phyloP scores from a whole-genome alignment of 106 monocot genomes.

The Dioscorea zingiberensis region DNA sequence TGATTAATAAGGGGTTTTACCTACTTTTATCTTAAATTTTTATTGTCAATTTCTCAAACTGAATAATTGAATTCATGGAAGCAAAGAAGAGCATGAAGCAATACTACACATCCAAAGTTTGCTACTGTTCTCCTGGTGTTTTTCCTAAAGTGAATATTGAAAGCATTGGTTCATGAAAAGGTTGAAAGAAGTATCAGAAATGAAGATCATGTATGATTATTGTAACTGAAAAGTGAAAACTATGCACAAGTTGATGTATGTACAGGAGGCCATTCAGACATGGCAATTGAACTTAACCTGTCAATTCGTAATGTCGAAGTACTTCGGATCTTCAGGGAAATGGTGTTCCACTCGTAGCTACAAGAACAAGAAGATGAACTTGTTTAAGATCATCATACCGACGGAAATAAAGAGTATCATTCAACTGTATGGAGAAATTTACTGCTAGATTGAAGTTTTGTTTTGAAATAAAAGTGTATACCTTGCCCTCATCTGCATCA shows the following conservation, averaged over 20 bases:
- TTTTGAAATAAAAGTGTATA: constrained; percentile 16
- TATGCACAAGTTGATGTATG: constrained; percentile 8
- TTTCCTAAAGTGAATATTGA: no score
- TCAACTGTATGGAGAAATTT: no score
- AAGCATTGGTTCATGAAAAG: no score
- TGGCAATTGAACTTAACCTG: neutral
- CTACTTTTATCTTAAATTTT: no score
- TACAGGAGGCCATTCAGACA: neutral
- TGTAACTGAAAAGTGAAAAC: neutral
- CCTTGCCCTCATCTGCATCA: constrained; percentile 96
- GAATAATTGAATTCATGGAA: no score
- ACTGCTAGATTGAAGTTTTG: no score
- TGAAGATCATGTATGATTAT: neutral
- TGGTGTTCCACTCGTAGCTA: constrained; percentile 84
- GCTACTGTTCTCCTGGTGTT: no score
- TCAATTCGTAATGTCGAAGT: constrained; percentile 86
- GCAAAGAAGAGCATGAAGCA: no score
- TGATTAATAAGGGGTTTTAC: no score
- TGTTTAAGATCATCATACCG: neutral
- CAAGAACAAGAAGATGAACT: neutral
- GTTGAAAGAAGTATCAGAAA: no score
- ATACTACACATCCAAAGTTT: no score
- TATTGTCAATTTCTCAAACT: no score
- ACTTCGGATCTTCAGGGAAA: constrained; percentile 89
- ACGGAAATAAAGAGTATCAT: neutral